Conservation (phyloP, 352 stramenopile genomes). For the Pythium oligandrum region DNA sequence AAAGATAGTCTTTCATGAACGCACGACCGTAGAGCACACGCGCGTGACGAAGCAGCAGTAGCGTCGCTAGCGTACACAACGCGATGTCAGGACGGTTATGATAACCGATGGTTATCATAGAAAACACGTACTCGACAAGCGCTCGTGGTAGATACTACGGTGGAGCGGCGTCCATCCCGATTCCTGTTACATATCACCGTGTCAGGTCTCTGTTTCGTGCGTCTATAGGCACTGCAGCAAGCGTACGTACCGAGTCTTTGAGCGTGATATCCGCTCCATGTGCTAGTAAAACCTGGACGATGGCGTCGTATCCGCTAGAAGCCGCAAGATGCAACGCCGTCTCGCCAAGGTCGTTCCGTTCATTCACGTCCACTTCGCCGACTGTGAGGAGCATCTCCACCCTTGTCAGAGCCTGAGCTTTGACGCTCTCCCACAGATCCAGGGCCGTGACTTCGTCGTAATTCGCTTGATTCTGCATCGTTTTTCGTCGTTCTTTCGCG, state of each 20-base stretch:
- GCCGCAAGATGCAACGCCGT: conserved; percentile 73
- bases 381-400: conserved; percentile 14
- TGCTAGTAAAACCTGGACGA: conserved; percentile 48
- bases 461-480: not conserved
- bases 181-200: conserved; percentile 35
- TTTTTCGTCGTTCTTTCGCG: conserved; percentile 1
- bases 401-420: conserved; percentile 1
- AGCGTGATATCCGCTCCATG: conserved; percentile 45
- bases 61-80: conserved; percentile 30
- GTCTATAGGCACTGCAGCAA: not conserved
- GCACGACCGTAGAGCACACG: conserved; percentile 38
- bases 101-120: too few relatives aligned
- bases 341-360: conserved; percentile 64
- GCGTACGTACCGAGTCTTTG: conserved; percentile 54
- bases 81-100: too few relatives aligned
- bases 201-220: conserved; percentile 1
- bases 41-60: conserved; percentile 66
- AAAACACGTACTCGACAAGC: conserved; percentile 52
- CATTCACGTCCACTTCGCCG: conserved; percentile 37
- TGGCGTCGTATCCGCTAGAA: conserved; percentile 40
- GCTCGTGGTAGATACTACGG: conserved; percentile 61
- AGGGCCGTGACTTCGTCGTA: conserved; percentile 2
- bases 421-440: conserved; percentile 17
- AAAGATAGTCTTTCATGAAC: conserved; percentile 48
- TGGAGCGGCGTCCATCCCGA: conserved; percentile 80